phyloP scores from a whole-genome alignment of 495 filamentous ascomycete genomes.

The Bryoglossum gracile region DNA sequence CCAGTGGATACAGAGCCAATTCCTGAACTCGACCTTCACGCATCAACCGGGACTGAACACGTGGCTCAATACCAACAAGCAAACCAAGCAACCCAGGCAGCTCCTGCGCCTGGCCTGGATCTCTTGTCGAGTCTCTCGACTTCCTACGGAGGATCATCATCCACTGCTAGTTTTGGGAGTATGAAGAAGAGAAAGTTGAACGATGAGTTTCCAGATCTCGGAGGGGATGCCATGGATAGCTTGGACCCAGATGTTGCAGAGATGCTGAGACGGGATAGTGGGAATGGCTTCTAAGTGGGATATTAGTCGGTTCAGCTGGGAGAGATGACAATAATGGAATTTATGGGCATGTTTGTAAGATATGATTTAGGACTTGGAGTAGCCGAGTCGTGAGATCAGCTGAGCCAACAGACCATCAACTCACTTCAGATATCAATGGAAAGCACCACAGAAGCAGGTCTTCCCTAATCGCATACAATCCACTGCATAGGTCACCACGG shows the following conservation, averaged over 20 bases:
- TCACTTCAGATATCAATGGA: no score
- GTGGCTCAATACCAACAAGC: slow-evolving; percentile 6
- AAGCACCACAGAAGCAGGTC: no score
- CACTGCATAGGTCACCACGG: no score
- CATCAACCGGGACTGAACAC: slow-evolving; percentile 24
- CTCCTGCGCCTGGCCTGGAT: slow-evolving; percentile 39
- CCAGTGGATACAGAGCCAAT: slow-evolving; percentile 17
- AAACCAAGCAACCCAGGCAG: slow-evolving; percentile 21
- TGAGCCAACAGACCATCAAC: no score
- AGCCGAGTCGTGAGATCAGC: no score
- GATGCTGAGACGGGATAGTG: slow-evolving; percentile 51
- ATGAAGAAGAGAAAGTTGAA: slow-evolving; percentile 70
- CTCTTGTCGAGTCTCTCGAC: slow-evolving; percentile 45
- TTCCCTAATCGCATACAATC: no score
- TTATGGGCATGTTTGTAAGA: no score
- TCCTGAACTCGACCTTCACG: slow-evolving; percentile 24
- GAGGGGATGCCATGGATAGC: slow-evolving; percentile 56
- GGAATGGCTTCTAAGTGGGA: slow-evolving; percentile 4
- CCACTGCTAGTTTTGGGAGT: slow-evolving; percentile 31
- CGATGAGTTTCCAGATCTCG: slow-evolving; percentile 62
- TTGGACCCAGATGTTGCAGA: slow-evolving; percentile 81
- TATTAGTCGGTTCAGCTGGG: no score
- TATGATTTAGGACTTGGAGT: no score
- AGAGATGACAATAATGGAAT: no score
- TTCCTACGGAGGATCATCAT: slow-evolving; percentile 30